Base-by-base conservation (phyloP, 23 red algal genomes). In the Gracilaria vermiculophylla region DNA sequence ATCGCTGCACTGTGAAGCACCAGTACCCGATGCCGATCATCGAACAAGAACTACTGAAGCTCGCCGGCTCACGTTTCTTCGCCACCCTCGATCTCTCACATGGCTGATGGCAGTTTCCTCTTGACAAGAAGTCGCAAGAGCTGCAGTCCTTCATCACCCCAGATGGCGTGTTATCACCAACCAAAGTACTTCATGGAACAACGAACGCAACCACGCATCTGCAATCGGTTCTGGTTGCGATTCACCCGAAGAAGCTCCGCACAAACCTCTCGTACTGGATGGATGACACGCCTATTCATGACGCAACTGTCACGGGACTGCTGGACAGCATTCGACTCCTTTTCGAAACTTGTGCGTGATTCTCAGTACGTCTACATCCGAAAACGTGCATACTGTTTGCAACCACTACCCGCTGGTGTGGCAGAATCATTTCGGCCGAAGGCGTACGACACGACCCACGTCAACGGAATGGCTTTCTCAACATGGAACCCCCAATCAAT, bases 71-170 rank as follows among this genome's bases (percentile, higher is more conserved):
- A 32, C 53, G 31, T 12, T 69, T 49, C 62, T 85, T 71, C 44
- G 57, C 45, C 8, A 85, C 34, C 2, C 52, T 85, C 51, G 31
- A 85, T 72, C 39, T 48, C 41, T 69, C 23, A 13, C 58, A 85
- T 32, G 81, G 81, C 3, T 71, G 71, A 15, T 72, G 81, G 81
- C 81, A 85, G 39, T 39, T 71, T 35, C 45, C 44, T 51, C 43
- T 71, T 8, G 61, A 67, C 57, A 27, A 45, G 41, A 23, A 10
- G 3, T 71, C 61, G 34, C 81, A 71, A 33, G 81, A 71, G 19
- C 23, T 52, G 17, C 81, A 85, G 43, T 85, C 64, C 4, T 73
- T 86, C 44, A 56, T 71, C 49, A 86, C 82, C 1, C 40, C 82
- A 2, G 61, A 73, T 24, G 82, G 65, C 62, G 41, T 86, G 1